phyloP scores from a whole-genome alignment of 139 green algal genomes.

The Chlorella sp. region DNA sequence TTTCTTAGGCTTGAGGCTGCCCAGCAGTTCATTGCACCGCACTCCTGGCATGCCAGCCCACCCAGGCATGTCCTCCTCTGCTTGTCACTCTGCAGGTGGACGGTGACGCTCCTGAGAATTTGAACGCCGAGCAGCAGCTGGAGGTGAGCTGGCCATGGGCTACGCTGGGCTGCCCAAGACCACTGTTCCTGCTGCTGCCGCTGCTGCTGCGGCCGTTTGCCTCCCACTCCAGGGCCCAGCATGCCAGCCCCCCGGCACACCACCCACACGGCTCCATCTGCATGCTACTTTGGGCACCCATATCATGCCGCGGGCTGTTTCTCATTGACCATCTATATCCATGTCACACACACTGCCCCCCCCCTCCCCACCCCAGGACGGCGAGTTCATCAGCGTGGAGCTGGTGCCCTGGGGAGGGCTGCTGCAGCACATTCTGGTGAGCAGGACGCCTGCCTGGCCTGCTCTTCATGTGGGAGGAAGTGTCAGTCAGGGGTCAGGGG shows the following conservation, averaged over 20 bases:
- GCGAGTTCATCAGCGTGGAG: slow-evolving; percentile 66
- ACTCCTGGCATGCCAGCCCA: background rate
- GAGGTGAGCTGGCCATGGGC: slow-evolving; percentile 43
- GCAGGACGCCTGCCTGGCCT: background rate
- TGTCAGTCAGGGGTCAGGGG: too few relatives aligned
- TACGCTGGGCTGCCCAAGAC: background rate
- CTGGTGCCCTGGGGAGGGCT: slow-evolving; percentile 56
- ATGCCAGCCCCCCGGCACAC: background rate
- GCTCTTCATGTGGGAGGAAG: too few relatives aligned
- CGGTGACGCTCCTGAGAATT: slow-evolving; percentile 61
- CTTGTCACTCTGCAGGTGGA: slow-evolving; percentile 39
- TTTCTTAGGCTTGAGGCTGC: too few relatives aligned
- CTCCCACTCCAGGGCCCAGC: too few relatives aligned
- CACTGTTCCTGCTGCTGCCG: background rate
- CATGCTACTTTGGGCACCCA: background rate
- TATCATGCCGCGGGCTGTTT: background rate
- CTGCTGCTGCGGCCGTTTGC: background rate
- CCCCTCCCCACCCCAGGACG: slow-evolving; percentile 42
- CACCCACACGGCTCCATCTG: background rate
- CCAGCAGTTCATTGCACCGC: background rate
- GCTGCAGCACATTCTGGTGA: slow-evolving; percentile 41
- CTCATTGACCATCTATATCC: background rate
- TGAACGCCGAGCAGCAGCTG: slow-evolving; percentile 46
- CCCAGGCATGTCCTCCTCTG: background rate
- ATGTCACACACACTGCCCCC: background rate